Percentiles rank a stretch among this genome's conserved stretches.
Evolutionary conservation across 768 basidiomycete species (phyloP).

Genomic region (Mycena kentingensis): DNA sequence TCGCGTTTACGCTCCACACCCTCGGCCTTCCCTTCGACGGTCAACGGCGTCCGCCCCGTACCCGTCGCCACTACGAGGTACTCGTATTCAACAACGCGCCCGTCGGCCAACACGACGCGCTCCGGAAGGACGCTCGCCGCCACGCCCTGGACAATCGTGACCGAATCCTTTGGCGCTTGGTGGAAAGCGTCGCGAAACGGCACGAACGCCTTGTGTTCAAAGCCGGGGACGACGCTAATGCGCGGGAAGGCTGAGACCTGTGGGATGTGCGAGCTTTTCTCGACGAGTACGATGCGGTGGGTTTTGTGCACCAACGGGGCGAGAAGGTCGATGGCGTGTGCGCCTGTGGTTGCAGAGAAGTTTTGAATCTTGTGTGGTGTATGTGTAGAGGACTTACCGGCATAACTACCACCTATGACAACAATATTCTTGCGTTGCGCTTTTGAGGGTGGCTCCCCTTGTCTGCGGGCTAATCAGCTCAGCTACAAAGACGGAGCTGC

Average conservation of each 20-base stretch:
- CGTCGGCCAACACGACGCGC: slow-evolving; percentile 23
- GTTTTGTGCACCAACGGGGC: slow-evolving; percentile 24
- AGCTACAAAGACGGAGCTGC: too few relatives aligned
- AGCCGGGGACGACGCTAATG: slow-evolving; percentile 27
- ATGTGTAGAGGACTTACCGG: slow-evolving; percentile 31
- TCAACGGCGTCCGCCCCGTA: slow-evolving; percentile 23
- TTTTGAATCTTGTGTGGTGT: too few relatives aligned
- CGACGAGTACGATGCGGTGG: slow-evolving; percentile 34
- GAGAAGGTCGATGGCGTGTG: too few relatives aligned
- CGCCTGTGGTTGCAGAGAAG: too few relatives aligned
- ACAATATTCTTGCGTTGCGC: too few relatives aligned
- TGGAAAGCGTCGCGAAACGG: slow-evolving; percentile 32
- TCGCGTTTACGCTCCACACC: slow-evolving; percentile 28
- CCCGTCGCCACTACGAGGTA: slow-evolving; percentile 40
- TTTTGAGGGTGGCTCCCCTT: too few relatives aligned
- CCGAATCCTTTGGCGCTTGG: slow-evolving; percentile 25
- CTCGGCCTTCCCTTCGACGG: slow-evolving; percentile 25
- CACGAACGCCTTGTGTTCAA: slow-evolving; percentile 35
- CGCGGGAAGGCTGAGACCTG: slow-evolving; percentile 39
- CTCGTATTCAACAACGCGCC: slow-evolving; percentile 32
- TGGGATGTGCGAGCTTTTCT: slow-evolving; percentile 36
- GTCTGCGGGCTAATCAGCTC: too few relatives aligned
- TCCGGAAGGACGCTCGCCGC: slow-evolving; percentile 24
- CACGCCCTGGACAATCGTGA: slow-evolving; percentile 23
- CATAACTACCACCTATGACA: slow-evolving; percentile 39